These are phyloP conservation scores for Syncephalastrum sp. DNA, from an alignment of 371 early-diverging fungal species.

Conservation along the genomic window DNA sequence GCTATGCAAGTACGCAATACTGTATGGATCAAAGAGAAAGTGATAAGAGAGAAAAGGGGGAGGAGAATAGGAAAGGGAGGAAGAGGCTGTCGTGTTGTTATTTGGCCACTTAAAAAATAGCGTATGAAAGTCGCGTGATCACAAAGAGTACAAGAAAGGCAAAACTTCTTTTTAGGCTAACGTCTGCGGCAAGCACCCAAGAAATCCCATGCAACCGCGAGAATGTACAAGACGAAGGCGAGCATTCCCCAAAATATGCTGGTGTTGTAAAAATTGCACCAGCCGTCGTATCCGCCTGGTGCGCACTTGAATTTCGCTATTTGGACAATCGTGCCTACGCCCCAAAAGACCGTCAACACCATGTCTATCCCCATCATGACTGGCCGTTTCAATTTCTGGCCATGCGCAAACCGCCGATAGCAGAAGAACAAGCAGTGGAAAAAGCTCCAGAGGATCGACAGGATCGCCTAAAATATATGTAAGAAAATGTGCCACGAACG, in stretches of 20 bases:
- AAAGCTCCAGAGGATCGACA: slow-evolving; percentile 44
- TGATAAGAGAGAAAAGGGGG: no score
- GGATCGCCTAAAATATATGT: slow-evolving; percentile 24
- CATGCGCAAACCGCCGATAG: slow-evolving; percentile 37
- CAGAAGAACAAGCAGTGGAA: slow-evolving; percentile 41
- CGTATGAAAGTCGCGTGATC: no score
- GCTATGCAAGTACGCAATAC: no score
- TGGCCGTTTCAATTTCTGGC: slow-evolving; percentile 44
- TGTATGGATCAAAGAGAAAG: no score
- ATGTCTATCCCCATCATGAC: slow-evolving; percentile 44
- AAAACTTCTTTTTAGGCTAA: background rate
- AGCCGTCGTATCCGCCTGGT: slow-evolving; percentile 41
- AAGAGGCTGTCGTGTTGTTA: no score
- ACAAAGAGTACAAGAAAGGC: no score
- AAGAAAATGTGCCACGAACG: background rate
- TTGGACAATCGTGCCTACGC: slow-evolving; percentile 53
- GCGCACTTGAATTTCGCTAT: slow-evolving; percentile 46
- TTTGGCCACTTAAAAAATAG: no score
- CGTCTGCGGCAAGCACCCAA: slow-evolving; percentile 33
- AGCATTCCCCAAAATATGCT: slow-evolving; percentile 52
- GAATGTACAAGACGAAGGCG: slow-evolving; percentile 41
- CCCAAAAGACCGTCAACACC: slow-evolving; percentile 48
- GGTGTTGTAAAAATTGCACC: slow-evolving; percentile 58
- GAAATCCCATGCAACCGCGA: slow-evolving; percentile 44
- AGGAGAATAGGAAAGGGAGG: no score